phyloP scores from a whole-genome alignment of 73 alveolate species.

The Paramecium bursaria region DNA sequence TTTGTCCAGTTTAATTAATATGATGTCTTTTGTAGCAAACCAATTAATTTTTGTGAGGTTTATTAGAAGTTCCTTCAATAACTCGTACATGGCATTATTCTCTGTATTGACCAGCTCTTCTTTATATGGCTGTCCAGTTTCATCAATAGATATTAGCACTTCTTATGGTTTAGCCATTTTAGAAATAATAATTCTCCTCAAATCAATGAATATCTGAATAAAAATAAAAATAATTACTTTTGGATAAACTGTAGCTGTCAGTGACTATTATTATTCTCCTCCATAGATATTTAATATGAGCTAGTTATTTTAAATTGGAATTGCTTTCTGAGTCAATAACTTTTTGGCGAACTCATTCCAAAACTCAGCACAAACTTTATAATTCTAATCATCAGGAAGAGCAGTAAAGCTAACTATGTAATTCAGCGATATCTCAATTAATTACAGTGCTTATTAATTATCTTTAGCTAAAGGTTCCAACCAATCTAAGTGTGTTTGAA shows the following conservation, averaged over 20 bases:
- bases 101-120: slow-evolving; percentile 87
- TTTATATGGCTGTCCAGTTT: slow-evolving; percentile 86
- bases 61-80: slow-evolving; percentile 82
- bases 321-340: slow-evolving; percentile 71
- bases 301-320: slow-evolving; percentile 56
- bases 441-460: background rate
- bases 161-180: slow-evolving; percentile 99
- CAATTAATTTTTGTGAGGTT: slow-evolving; percentile 83
- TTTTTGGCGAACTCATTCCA: slow-evolving; percentile 78
- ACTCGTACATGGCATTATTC: slow-evolving; percentile 82
- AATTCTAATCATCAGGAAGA: slow-evolving; percentile 80
- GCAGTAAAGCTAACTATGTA: slow-evolving; percentile 75
- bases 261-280: slow-evolving; percentile 32
- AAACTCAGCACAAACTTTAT: slow-evolving; percentile 86
- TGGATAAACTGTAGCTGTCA: slow-evolving; percentile 62
- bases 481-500: slow-evolving; percentile 65
- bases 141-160: slow-evolving; percentile 94
- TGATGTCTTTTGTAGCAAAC: slow-evolving; percentile 79
- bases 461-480: slow-evolving; percentile 55
- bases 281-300: slow-evolving; percentile 52
- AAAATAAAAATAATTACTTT: slow-evolving; percentile 68
- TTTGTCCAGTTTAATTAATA: slow-evolving; percentile 75
- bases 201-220: slow-evolving; percentile 76
- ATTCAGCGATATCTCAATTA: slow-evolving; percentile 54
- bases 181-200: slow-evolving; percentile 79